Percentiles rank a stretch among this genome's conserved stretches.
Evolutionary conservation across 306 rosid genomes (phyloP).

Genomic region (Dryas octopetala): DNA sequence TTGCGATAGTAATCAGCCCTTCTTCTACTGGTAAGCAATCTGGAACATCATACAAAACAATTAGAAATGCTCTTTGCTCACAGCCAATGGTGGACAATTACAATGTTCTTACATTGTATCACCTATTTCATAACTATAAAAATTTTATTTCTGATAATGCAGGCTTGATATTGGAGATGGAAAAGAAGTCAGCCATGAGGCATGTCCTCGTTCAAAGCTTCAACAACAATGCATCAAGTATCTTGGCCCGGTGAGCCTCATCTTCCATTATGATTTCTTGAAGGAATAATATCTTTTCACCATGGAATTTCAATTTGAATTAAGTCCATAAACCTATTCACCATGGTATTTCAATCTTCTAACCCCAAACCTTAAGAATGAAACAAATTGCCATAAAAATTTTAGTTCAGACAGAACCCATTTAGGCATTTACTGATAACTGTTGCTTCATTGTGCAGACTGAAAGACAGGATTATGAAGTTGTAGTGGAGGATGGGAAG

Average conservation of each 20-base stretch:
- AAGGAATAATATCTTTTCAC: background rate
- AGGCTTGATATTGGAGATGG: constrained; percentile 96
- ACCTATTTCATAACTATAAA: constrained; percentile 8
- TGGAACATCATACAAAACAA: constrained; percentile 1
- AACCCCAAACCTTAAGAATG: background rate
- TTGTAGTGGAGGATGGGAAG: constrained; percentile 51
- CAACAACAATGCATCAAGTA: constrained; percentile 84
- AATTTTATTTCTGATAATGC: constrained; percentile 18
- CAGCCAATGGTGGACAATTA: background rate
- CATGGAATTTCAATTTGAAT: background rate
- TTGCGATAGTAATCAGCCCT: constrained; percentile 73
- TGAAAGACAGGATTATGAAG: constrained; percentile 64
- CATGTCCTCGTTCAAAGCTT: constrained; percentile 63
- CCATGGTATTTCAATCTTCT: background rate
- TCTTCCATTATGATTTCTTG: constrained; percentile 17
- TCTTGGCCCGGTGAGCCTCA: constrained; percentile 75
- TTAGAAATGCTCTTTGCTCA: constrained; percentile 6
- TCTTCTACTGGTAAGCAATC: constrained; percentile 74
- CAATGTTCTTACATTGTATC: background rate
- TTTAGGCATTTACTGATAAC: background rate
- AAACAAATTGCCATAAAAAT: background rate
- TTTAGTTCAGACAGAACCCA: background rate
- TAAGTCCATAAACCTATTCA: background rate
- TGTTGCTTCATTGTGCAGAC: constrained; percentile 38
- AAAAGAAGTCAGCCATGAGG: constrained; percentile 54